A percentile compares a stretch with the other conserved stretches of the same genome.
phyloP scores from a whole-genome alignment of 371 early-diverging fungal genomes.

The Batkoa obscura region DNA sequence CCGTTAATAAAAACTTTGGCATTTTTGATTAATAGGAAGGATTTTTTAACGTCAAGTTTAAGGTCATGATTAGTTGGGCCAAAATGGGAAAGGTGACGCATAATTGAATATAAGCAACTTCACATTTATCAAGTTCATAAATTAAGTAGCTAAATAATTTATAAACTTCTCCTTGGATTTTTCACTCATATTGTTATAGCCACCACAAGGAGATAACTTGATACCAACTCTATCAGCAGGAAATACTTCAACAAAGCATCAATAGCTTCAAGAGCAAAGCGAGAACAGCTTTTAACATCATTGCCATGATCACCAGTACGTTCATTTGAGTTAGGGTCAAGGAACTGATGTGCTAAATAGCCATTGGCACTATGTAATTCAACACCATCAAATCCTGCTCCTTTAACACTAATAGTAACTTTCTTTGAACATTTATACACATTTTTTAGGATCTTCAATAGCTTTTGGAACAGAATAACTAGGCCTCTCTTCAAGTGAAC shows the following conservation, averaged over 20 bases:
- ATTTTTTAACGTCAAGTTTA: background rate
- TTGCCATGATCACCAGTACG: constrained; percentile 43
- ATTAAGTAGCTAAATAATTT: background rate
- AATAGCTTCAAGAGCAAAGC: constrained; percentile 21
- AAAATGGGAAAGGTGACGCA: background rate
- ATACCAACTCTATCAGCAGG: constrained; percentile 42
- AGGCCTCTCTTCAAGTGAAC: background rate
- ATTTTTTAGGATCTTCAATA: background rate
- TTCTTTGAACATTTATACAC: background rate
- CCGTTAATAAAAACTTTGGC: constrained; percentile 1
- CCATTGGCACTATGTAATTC: constrained; percentile 48
- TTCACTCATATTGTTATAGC: constrained; percentile 38
- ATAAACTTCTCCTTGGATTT: background rate
- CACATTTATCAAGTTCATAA: background rate
- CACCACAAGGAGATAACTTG: constrained; percentile 27
- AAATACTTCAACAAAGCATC: constrained; percentile 51
- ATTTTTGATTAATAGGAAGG: background rate
- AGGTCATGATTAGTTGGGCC: background rate
- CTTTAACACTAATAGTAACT: background rate
- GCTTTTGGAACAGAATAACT: background rate
- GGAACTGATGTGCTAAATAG: constrained; percentile 35
- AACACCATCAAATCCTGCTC: constrained; percentile 39
- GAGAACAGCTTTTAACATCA: constrained; percentile 23
- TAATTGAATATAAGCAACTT: constrained; percentile 1
- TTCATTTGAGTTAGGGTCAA: constrained; percentile 21